phyloP scores from a whole-genome alignment of 129 eudicot species.

The Saposhnikovia divaricata region DNA sequence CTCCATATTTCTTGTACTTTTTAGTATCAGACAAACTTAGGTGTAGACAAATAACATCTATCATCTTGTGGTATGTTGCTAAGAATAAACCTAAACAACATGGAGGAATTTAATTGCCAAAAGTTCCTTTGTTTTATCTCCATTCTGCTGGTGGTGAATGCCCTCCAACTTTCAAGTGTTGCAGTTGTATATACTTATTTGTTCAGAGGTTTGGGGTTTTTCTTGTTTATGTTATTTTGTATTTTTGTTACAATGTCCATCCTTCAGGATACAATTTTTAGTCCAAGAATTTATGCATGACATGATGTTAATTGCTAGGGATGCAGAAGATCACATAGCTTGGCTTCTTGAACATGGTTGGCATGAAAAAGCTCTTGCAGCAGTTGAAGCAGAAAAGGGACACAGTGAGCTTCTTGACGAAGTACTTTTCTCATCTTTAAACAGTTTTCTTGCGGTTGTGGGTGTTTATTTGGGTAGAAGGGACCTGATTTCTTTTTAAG shows the following conservation, averaged over 20 bases:
- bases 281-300: not conserved
- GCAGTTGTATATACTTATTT: not conserved
- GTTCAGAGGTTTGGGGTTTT: not conserved
- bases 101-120: not conserved
- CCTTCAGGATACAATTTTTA: not conserved
- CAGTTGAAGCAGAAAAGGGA: conserved; percentile 95
- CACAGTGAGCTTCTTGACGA: conserved; percentile 91
- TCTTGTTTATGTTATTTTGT: not conserved
- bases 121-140: not conserved
- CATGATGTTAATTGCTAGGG: conserved; percentile 43
- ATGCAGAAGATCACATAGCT: conserved; percentile 95
- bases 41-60: not conserved
- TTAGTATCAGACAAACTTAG: not conserved
- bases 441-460: not conserved
- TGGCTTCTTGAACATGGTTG: conserved; percentile 99
- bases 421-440: conserved; percentile 34
- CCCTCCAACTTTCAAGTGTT: not conserved
- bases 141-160: not conserved
- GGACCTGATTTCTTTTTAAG: not conserved
- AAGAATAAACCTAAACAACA: too few relatives aligned
- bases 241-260: not conserved
- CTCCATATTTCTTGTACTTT: not conserved
- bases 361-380: conserved; percentile 97
- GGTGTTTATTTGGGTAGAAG: not conserved
- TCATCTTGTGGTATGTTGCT: not conserved